phyloP scores from a whole-genome alignment of 2,329 filamentous ascomycete species.

The Monilinia aucupariae region DNA sequence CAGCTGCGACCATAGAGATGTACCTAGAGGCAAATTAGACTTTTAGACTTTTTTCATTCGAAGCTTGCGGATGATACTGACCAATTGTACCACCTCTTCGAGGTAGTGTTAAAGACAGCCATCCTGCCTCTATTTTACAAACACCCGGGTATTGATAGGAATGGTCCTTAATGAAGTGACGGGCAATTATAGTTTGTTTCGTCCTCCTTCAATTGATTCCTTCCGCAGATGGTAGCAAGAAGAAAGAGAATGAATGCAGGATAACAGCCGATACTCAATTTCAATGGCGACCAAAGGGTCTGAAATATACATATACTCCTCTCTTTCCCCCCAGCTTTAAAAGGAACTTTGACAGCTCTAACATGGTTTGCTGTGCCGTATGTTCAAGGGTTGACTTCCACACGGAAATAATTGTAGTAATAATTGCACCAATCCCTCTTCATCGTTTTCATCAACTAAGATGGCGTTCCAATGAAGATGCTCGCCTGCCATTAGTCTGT shows the following conservation, averaged over 20 bases:
- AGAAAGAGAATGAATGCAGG: not conserved
- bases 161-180: not conserved
- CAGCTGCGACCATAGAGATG: constrained; percentile 61
- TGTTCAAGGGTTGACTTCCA: constrained; percentile 1
- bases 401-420: constrained; percentile 11
- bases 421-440: constrained; percentile 13
- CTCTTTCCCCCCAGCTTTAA: not conserved
- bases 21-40: constrained; percentile 43
- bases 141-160: not conserved
- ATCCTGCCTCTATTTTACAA: not conserved
- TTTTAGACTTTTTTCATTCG: not conserved
- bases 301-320: not conserved
- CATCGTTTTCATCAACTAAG: not conserved
- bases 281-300: not conserved
- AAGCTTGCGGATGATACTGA: not conserved
- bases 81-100: constrained; percentile 17
- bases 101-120: constrained; percentile 6
- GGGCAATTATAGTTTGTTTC: not conserved
- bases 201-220: not conserved
- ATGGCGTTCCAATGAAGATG: constrained; percentile 1
- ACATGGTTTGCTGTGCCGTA: constrained; percentile 1
- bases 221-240: not conserved
- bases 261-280: not conserved
- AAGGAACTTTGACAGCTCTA: not conserved
- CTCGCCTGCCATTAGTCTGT: not conserved